phyloP scores from a whole-genome alignment of 106 monocot species.

The Iris macrosiphon region DNA sequence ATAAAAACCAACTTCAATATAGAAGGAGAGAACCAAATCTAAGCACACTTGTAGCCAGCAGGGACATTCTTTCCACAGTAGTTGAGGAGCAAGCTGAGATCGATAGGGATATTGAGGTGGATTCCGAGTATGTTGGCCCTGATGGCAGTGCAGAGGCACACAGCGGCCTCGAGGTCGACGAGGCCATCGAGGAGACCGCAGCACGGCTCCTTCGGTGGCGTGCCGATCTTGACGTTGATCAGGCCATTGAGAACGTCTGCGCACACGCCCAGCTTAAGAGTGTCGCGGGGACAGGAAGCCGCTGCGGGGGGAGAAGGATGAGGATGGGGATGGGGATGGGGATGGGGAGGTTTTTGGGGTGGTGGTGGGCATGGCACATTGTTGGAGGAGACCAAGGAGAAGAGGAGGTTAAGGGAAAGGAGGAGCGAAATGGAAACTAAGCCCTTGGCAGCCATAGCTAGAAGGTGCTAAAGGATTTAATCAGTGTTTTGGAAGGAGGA shows the following conservation, averaged over 20 bases:
- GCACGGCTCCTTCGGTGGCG: conserved; percentile 18
- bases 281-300: conserved; percentile 4
- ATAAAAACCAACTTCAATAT: no score
- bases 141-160: conserved; percentile 46
- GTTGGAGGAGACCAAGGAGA: conserved; percentile 5
- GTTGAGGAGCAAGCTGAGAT: conserved; percentile 39
- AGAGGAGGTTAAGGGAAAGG: conserved; percentile 12
- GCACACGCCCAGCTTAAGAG: conserved; percentile 34
- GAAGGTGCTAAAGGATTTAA: no score
- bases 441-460: conserved; percentile 1
- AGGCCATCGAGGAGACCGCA: conserved; percentile 31
- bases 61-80: conserved; percentile 15
- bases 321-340: neutral
- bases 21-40: no score
- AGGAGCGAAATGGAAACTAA: neutral
- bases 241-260: conserved; percentile 42
- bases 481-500: no score
- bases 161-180: conserved; percentile 33
- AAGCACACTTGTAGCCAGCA: conserved; percentile 11
- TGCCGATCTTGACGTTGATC: conserved; percentile 22
- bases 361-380: neutral
- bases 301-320: neutral
- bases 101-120: conserved; percentile 24
- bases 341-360: neutral
- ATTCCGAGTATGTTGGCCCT: conserved; percentile 39